Conservation (phyloP, 2,329 filamentous ascomycete species). For the Exophiala alcalophila region DNA sequence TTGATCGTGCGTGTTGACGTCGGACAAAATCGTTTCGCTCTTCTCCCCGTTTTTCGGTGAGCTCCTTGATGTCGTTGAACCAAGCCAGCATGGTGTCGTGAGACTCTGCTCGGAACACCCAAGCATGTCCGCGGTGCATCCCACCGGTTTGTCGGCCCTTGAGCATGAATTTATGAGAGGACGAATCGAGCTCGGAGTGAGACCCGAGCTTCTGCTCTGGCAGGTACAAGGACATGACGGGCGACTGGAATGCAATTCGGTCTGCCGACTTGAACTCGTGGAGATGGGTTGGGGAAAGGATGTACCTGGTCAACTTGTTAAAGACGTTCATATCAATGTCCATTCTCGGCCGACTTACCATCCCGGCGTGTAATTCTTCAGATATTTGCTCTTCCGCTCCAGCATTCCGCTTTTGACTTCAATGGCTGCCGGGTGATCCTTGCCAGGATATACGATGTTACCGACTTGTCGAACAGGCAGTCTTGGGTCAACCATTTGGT, state of each 20-base stretch:
- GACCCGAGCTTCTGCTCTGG: constrained; percentile 94
- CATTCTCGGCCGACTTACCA: constrained; percentile 61
- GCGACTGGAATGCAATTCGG: constrained; percentile 74
- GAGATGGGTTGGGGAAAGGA: constrained; percentile 90
- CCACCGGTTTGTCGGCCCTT: constrained; percentile 91
- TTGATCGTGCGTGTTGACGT: constrained; percentile 67
- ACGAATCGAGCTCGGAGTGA: constrained; percentile 75
- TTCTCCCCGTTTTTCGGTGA: constrained; percentile 85
- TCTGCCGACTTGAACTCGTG: constrained; percentile 99
- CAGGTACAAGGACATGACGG: constrained; percentile 93
- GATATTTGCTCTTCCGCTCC: constrained; percentile 96
- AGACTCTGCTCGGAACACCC: constrained; percentile 66
- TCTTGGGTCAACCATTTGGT: constrained; percentile 82
- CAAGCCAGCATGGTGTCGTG: constrained; percentile 97
- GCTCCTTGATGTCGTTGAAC: constrained; percentile 85
- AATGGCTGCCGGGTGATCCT: constrained; percentile 74
- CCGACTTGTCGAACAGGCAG: constrained; percentile 74
- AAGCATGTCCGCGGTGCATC: constrained; percentile 77
- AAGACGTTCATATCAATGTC: neutral
- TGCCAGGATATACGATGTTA: constrained; percentile 87
- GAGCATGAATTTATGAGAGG: constrained; percentile 95
- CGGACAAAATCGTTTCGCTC: constrained; percentile 85
- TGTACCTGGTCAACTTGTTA: constrained; percentile 63
- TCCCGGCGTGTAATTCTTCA: constrained; percentile 94
- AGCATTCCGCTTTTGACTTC: constrained; percentile 88